Percentiles rank a stretch among this genome's conserved stretches.
phyloP scores from a whole-genome alignment of 345 rosid species.

The Microcos paniculata region DNA sequence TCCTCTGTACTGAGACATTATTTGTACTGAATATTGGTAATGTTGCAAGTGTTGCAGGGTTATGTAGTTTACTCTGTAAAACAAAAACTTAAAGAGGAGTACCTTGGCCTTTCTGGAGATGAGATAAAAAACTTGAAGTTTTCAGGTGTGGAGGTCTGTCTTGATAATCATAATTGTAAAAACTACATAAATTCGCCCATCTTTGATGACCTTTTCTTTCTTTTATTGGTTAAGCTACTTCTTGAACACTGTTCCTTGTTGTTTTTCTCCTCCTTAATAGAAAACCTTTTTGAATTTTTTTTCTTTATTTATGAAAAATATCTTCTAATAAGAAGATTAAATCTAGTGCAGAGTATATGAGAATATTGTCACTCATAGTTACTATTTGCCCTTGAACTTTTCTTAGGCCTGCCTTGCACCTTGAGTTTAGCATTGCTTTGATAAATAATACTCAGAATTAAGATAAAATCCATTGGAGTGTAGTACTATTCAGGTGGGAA shows the following conservation, averaged over 20 bases:
- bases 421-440: neutral
- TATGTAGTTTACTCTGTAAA: constrained; percentile 75
- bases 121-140: constrained; percentile 78
- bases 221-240: neutral
- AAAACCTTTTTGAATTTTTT: neutral
- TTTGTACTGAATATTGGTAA: constrained; percentile 10
- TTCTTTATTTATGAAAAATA: neutral
- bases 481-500: neutral
- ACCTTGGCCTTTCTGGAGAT: constrained; percentile 60
- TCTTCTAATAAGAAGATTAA: neutral
- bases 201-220: neutral
- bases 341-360: neutral
- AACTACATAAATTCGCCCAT: neutral
- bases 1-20: neutral
- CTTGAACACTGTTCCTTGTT: neutral
- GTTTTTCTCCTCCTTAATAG: neutral
- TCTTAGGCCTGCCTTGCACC: neutral
- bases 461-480: neutral
- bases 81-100: constrained; percentile 79
- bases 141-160: constrained; percentile 81
- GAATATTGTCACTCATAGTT: neutral
- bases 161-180: constrained; percentile 8
- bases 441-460: neutral
- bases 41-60: constrained; percentile 50
- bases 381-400: neutral